phyloP scores from a whole-genome alignment of 208 protist species.

The Strigomonas oncopelti region DNA sequence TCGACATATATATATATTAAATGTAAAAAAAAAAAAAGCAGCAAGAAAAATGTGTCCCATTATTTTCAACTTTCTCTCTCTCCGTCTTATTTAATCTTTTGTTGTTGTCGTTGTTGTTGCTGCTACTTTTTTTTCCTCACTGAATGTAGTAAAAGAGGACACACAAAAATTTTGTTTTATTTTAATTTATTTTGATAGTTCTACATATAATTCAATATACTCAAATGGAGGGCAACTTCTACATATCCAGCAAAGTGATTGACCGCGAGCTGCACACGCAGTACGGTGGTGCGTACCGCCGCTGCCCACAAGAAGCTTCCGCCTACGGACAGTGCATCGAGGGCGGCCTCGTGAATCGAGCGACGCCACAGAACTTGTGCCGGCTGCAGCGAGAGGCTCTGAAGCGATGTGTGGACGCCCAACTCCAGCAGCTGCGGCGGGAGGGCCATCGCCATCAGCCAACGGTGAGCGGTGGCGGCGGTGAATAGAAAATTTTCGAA shows the following conservation, averaged over 20 bases:
- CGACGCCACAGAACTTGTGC: conserved; percentile 53
- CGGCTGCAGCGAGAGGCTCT: conserved; percentile 47
- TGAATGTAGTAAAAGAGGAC: too few relatives aligned
- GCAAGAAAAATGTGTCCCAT: too few relatives aligned
- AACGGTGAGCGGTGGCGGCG: too few relatives aligned
- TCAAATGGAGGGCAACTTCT: conserved; percentile 87
- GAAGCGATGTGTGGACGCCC: conserved; percentile 51
- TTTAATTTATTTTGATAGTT: conserved; percentile 7
- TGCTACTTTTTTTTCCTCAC: too few relatives aligned
- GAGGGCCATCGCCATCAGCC: too few relatives aligned
- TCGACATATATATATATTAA: not conserved
- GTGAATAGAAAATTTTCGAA: too few relatives aligned
- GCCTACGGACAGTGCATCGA: conserved; percentile 75
- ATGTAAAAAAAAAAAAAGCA: conserved; percentile 10
- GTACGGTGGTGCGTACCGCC: conserved; percentile 49
- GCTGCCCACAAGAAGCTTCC: conserved; percentile 48
- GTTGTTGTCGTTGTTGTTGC: too few relatives aligned
- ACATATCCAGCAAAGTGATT: conserved; percentile 72
- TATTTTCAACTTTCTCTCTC: conserved; percentile 1
- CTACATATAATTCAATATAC: not conserved
- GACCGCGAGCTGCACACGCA: conserved; percentile 49
- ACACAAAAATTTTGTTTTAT: not conserved
- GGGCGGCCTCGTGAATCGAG: conserved; percentile 69
- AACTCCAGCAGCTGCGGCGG: not conserved
- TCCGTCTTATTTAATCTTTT: not conserved